Evolutionary conservation across 257 asterid genomes (phyloP).

Genomic region (Solanum corneliomulleri): DNA sequence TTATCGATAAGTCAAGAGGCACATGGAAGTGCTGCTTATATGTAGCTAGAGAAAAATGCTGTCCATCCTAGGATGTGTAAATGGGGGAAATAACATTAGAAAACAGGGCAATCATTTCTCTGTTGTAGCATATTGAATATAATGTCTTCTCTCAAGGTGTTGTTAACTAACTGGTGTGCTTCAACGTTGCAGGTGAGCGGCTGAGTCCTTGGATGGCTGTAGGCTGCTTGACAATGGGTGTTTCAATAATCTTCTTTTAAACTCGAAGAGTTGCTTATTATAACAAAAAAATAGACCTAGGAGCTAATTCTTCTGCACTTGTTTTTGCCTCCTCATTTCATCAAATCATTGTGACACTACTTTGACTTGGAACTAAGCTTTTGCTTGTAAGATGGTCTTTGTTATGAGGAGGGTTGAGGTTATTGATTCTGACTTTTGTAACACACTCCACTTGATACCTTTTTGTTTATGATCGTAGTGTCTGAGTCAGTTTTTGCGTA

Average conservation of each 20-base stretch:
- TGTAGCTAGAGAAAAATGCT: not conserved
- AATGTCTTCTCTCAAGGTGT: not conserved
- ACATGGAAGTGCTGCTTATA: not conserved
- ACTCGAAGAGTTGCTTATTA: not conserved
- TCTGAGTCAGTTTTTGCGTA: not conserved
- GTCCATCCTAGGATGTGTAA: not conserved
- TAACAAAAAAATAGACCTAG: not conserved
- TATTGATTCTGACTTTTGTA: not conserved
- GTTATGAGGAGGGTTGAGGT: not conserved
- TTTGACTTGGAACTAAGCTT: not conserved
- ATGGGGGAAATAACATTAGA: not conserved
- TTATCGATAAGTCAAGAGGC: not conserved
- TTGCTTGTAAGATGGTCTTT: not conserved
- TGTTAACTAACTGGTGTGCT: not conserved
- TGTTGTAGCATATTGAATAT: not conserved
- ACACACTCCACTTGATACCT: not conserved
- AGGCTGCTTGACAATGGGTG: conserved; percentile 79
- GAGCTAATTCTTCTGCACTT: not conserved
- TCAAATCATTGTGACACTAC: not conserved
- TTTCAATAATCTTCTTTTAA: conserved; percentile 74
- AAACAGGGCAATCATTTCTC: not conserved
- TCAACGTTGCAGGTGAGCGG: conserved; percentile 52
- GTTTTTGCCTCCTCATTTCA: not conserved
- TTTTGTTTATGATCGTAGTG: not conserved
- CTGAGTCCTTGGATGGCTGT: conserved; percentile 88